phyloP scores from a whole-genome alignment of 179 eudicot genomes.

The Silene vulgaris region DNA sequence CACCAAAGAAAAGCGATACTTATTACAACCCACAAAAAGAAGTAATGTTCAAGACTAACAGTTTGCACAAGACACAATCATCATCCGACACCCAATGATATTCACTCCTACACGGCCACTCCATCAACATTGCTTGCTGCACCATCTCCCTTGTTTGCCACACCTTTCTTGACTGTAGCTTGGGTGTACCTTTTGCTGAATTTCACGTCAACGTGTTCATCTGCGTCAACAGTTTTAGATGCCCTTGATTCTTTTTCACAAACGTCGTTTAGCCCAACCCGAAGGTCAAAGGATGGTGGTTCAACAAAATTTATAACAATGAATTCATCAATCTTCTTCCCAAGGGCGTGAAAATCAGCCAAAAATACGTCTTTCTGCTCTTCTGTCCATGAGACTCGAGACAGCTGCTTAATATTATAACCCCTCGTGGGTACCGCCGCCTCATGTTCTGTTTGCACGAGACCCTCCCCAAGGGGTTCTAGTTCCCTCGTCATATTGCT shows the following conservation, averaged over 20 bases:
- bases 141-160: too few species aligned
- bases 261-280: not conserved
- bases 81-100: not conserved
- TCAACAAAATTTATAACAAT: not conserved
- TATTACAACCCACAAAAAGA: not conserved
- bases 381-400: not conserved
- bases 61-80: not conserved
- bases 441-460: not conserved
- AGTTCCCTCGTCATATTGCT: not conserved
- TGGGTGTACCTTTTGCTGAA: not conserved
- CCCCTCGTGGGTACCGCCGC: not conserved
- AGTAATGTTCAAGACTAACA: not conserved
- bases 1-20: not conserved
- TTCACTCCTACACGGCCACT: too few species aligned
- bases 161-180: too few species aligned
- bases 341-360: not conserved
- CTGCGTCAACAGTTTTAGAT: not conserved
- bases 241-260: too few species aligned
- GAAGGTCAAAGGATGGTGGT: not conserved
- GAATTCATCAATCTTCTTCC: not conserved
- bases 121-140: too few species aligned
- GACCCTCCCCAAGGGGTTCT: not conserved
- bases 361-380: not conserved
- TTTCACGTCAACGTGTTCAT: not conserved
- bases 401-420: not conserved